These are phyloP conservation scores for Naganishia liquefaciens DNA, from an alignment of 1,284 basidiomycete species.

Conservation along the genomic window DNA sequence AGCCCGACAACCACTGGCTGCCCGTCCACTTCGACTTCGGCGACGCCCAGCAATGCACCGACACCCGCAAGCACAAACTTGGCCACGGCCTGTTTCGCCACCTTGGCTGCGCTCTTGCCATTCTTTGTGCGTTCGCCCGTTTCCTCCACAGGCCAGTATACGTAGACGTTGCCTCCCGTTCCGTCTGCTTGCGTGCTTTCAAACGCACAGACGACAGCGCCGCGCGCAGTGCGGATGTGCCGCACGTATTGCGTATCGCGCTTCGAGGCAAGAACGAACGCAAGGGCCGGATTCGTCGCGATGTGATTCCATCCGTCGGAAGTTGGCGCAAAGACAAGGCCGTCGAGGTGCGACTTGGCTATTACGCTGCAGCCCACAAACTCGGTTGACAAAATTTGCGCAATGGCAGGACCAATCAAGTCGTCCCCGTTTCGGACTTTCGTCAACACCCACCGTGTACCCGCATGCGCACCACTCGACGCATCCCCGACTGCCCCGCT, in stretches of 20 bases:
- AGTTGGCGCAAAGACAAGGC: constrained; percentile 63
- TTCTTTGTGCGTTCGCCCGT: constrained; percentile 35
- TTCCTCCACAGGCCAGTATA: constrained; percentile 64
- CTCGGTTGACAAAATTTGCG: constrained; percentile 18
- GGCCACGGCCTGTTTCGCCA: constrained; percentile 71
- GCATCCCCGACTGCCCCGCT: constrained; percentile 13
- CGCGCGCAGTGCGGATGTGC: constrained; percentile 21
- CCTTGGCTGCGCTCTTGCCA: constrained; percentile 54
- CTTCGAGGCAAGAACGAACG: constrained; percentile 93
- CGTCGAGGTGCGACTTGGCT: constrained; percentile 79
- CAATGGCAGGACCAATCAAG: background rate
- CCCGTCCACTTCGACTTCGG: constrained; percentile 55
- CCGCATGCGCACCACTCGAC: constrained; percentile 11
- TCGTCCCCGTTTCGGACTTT: constrained; percentile 43
- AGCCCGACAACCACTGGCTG: constrained; percentile 64
- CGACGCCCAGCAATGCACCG: constrained; percentile 78
- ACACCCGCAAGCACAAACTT: constrained; percentile 64
- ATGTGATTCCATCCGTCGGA: constrained; percentile 67
- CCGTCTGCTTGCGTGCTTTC: constrained; percentile 64
- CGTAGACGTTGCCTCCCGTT: constrained; percentile 73
- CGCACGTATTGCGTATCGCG: constrained; percentile 62
- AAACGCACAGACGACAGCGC: constrained; percentile 66
- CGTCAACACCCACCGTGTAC: constrained; percentile 21
- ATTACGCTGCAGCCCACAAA: constrained; percentile 56
- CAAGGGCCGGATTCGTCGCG: constrained; percentile 79